A percentile compares a stretch with the other conserved stretches of the same genome.
Evolutionary conservation across 2,329 filamentous ascomycete genomes (phyloP).

Genomic region (Fusarium mangiferae): DNA sequence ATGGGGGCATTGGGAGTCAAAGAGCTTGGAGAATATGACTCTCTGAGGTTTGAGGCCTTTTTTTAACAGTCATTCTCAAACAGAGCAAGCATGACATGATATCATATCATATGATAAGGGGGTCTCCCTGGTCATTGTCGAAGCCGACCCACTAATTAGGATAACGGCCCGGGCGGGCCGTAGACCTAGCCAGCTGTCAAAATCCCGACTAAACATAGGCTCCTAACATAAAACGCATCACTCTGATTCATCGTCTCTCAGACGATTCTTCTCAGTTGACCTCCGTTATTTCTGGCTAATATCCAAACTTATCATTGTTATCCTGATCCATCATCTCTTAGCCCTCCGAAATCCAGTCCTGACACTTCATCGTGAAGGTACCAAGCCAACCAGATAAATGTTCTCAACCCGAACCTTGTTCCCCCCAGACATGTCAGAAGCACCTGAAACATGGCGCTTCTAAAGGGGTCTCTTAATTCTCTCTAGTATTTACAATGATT

Average conservation of each 20-base stretch:
- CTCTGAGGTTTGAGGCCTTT: neutral
- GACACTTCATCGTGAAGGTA: neutral
- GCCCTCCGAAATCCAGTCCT: fast-evolving
- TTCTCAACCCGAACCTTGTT: too few species aligned
- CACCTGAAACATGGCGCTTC: too few species aligned
- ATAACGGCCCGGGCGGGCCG: neutral
- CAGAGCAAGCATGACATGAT: neutral
- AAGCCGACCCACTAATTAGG: neutral
- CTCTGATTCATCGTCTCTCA: neutral
- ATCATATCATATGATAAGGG: neutral
- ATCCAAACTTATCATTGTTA: neutral
- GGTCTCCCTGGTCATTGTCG: fast-evolving
- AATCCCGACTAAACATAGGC: neutral
- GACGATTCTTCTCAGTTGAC: too few species aligned
- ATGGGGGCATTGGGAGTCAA: too few species aligned
- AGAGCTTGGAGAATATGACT: fast-evolving
- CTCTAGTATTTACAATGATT: too few species aligned
- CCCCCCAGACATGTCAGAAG: too few species aligned
- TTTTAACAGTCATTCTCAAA: neutral
- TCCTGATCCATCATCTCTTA: fast-evolving
- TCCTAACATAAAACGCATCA: neutral
- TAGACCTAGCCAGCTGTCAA: neutral
- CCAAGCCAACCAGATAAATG: neutral
- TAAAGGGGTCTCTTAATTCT: too few species aligned
- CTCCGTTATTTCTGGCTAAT: too few species aligned